Base-by-base conservation (phyloP, 805 yeast species). In the Saccharomycopsis sp. region DNA sequence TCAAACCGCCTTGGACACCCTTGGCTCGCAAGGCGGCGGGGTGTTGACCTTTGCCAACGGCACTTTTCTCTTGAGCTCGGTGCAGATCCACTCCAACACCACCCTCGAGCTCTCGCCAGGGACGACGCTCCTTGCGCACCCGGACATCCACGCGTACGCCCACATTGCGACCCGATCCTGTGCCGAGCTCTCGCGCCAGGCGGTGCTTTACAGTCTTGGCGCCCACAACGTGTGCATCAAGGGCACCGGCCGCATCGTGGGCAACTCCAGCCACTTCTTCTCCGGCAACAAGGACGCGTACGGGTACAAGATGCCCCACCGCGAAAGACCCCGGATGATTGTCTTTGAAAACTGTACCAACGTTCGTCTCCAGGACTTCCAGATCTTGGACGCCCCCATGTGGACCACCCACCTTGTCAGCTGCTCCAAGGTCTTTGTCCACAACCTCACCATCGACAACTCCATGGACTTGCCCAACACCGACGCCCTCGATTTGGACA, bases 391-490 rank as follows among this genome's bases (percentile, higher is more conserved):
- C 26, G 36, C 45, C 4, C 45, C 45, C 3, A 41, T 41, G 45
- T 41, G 45, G 45, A 41, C 45, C 12, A 40, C 37, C n/a, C 45
- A 41, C 30, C 12, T 41, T 4, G 45, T 41, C 16, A 30, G 37
- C n/a, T 36, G 45, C 17, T 3, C 5, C 4, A 15, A 23, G 22
- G 45, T 41, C 10, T 22, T 6, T 5, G 25, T 41, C n/a, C 9
- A 12, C 15, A n/a, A 23, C 19, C 8, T 41, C 8, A 23, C 41
- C 7, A 36, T 41, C 26, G 45, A 41, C 17, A 41, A 41, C 30
- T 16, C 37, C 7, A 27, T 41, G 41, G 45, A 41, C 15, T 41
- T 41, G 41, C 45, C 45, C 2, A 41, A 41, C 30, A 41, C 45
- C 25, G 45, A 41, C 30, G 45, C 45, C 8, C 23, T 41, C n/a